These are phyloP conservation scores for Neoarthrinium moseri DNA, from an alignment of 2,329 filamentous ascomycete genomes.

Conservation along the genomic window DNA sequence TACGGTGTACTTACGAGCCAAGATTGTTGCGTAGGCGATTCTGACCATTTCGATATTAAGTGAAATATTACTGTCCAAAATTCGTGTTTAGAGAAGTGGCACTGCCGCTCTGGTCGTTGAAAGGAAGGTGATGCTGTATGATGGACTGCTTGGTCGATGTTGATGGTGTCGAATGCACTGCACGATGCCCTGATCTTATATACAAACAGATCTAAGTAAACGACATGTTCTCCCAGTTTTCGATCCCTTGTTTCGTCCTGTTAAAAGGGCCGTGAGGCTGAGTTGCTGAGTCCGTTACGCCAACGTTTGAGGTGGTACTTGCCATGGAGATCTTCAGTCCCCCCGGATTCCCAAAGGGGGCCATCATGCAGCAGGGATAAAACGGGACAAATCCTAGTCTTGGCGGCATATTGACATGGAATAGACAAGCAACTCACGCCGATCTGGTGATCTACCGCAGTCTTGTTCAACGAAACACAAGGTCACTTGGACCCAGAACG, in stretches of 20 bases:
- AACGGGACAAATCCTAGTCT: not conserved
- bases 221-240: not conserved
- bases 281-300: constrained; percentile 7
- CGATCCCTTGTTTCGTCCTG: constrained; percentile 2
- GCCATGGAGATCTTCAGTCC: not conserved
- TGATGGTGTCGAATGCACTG: too few species aligned
- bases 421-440: not conserved
- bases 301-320: constrained; percentile 9
- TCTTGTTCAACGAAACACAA: too few species aligned
- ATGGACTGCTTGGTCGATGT: not conserved
- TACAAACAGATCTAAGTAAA: too few species aligned
- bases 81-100: not conserved
- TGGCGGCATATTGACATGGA: not conserved
- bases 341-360: constrained; percentile 2
- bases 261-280: constrained; percentile 6
- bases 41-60: constrained; percentile 8
- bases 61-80: too few species aligned
- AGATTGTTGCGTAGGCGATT: not conserved
- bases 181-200: too few species aligned
- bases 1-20: constrained; percentile 4
- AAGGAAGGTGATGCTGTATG: not conserved
- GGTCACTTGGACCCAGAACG: too few species aligned
- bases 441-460: not conserved
- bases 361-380: constrained; percentile 6
- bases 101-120: not conserved